Evolutionary conservation across 2,329 filamentous ascomycete genomes (phyloP), one percentile per base, ranked within the genome.

Genomic region (Aspergillus sp.): DNA sequence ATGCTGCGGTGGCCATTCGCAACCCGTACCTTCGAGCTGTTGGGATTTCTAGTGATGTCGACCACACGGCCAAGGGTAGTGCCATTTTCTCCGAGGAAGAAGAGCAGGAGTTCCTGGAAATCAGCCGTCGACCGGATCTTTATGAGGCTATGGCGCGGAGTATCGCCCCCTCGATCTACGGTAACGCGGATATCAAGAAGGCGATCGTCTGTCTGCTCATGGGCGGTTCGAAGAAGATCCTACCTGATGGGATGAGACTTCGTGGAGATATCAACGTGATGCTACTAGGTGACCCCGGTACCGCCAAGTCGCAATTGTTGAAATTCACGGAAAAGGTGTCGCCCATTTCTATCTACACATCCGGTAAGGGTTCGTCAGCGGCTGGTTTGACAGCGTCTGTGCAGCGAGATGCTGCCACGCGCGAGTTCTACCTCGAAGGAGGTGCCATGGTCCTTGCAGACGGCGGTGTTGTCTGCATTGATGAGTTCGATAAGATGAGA

Each of bases 401-500:
- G 1, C 93, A 98, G 59, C 83, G 93, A 48, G 93, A 98, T 61
- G 83, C 87, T 9, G 86, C 83, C 9, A 96, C 91, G 0, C 81
- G 93, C 44, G 93, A 98, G 65, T 98, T 98, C 68, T 98, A 97
- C 61, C 81, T 98, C 0, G 93, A 98, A 74, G 93, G 93, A 41
- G 93, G 93, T 69, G 93, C 93, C 30, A 97, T 98, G 93, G 93
- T 98, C 3, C 80, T 98, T 12, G 93, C 93, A 3, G 93, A 98
- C 56, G 90, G 90, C 2, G 93, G 93, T 58, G 91, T 97, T 1
- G 93, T 97, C 7, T 97, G 93, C 68, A 98, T 98, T 58, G 93
- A 98, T 63, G 93, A 98, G 70, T 98, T 98, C 63, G 93, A 98
- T 73, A 98, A 98, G 76, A 98, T 98, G 93, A 80, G 93, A 52